These are phyloP conservation scores for Cyberlindnera galapagoensis DNA, from an alignment of 805 yeast genomes.

Conservation along the genomic window DNA sequence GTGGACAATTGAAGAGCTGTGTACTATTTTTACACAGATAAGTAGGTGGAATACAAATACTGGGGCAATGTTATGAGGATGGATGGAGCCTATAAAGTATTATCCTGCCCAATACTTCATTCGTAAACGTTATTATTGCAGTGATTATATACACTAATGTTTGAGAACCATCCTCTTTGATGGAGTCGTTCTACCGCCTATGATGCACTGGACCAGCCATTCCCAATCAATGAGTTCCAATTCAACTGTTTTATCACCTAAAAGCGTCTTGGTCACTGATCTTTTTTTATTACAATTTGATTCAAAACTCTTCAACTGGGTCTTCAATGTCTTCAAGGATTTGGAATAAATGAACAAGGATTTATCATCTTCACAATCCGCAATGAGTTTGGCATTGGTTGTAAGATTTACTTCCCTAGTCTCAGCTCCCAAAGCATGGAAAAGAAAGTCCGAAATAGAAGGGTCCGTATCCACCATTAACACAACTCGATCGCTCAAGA, in stretches of 20 bases:
- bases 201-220: conserved; percentile 61
- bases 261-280: conserved; percentile 2
- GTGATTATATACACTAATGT: no score
- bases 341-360: conserved; percentile 10
- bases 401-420: conserved; percentile 6
- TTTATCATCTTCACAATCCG: conserved; percentile 5
- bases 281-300: conserved; percentile 3
- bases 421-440: conserved; percentile 40
- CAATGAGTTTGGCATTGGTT: conserved; percentile 5
- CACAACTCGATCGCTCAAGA: conserved; percentile 17
- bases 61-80: no score
- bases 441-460: conserved; percentile 33
- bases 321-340: conserved; percentile 1
- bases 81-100: no score
- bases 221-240: conserved; percentile 47
- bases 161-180: no score
- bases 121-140: no score
- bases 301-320: conserved; percentile 3
- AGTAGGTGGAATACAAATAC: no score
- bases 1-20: no score
- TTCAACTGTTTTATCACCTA: not conserved
- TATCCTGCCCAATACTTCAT: no score
- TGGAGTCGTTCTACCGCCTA: no score
- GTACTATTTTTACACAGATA: no score
- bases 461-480: conserved; percentile 18